Percentiles rank a stretch among this genome's conserved stretches.
These are phyloP conservation scores for Fagopyrum esculentum DNA, from an alignment of 148 eudicot genomes.

Conservation along the genomic window DNA sequence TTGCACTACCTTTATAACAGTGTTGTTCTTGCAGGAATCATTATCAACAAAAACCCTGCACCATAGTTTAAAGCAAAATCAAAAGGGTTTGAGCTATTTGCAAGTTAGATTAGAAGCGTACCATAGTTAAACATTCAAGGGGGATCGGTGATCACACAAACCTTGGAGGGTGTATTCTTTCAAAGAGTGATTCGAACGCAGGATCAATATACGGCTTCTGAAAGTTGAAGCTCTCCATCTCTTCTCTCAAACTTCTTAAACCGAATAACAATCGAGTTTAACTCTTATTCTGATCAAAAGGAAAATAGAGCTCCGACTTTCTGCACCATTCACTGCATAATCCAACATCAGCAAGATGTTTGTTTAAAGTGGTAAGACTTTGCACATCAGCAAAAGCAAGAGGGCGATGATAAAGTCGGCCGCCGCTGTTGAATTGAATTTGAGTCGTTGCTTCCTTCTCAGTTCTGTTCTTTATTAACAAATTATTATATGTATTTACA, in stretches of 20 bases:
- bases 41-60: slow-evolving; percentile 80
- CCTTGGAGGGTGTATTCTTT: slow-evolving; percentile 7
- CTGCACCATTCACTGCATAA: neutral
- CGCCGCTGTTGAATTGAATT: neutral
- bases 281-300: neutral
- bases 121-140: neutral
- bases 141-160: neutral
- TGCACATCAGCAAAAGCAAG: neutral
- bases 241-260: neutral
- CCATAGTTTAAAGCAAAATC: neutral
- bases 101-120: neutral
- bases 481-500: neutral
- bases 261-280: neutral
- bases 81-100: neutral
- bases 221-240: neutral
- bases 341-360: neutral
- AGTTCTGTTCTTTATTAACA: neutral
- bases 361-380: neutral
- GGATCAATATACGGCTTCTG: slow-evolving; percentile 4
- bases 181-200: slow-evolving; percentile 1
- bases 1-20: slow-evolving; percentile 66
- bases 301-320: neutral
- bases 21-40: slow-evolving; percentile 50
- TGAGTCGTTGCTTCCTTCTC: neutral
- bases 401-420: neutral